Evolutionary conservation across 768 basidiomycete genomes (phyloP), one percentile per base, ranked within the genome.

Genomic region (Tylopilus cervinicoccineus): DNA sequence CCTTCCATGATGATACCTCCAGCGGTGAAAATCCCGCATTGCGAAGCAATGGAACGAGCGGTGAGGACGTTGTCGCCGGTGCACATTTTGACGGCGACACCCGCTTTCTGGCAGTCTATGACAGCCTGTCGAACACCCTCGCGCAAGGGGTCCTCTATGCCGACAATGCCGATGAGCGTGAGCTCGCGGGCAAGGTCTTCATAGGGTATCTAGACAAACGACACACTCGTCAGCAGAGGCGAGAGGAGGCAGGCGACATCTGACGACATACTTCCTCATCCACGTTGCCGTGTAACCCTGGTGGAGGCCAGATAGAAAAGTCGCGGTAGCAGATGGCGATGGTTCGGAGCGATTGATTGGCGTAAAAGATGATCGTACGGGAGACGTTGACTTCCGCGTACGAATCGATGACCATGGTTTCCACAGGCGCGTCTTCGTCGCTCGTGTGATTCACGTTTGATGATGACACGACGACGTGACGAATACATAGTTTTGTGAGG

Each of bases 1-100:
- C 96, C 94, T 64, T 99, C 96, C 92, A 98, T 97, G 69, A 99
- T 89, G 56, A 98, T 80, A 26, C 96, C 96, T 22, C 94, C 94
- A 3, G 86, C 69, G 16, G 86, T 88, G 72, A 88, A 98, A 64
- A 98, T 97, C 32, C 94, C 93, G 60, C 95, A 98, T 61, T 99
- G 95, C 1, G 79, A 77, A 19, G 96, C 95, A 59, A 99, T 99
- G 7, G 94, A 96, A n/a, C 93, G 83, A 42, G 90, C 91, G 0
- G 90, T 94, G 43, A 97, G 81, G 42, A 93, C 91, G 55, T 96
- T 97, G 68, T 98, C 94, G 55, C 95, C 96, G 0, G 96, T 98
- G 65, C 92, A 95, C 94, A 97, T 99, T 73, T 96, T 97, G 71
- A 98, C 84, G 20, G 78, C 75, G 13, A 99, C 93, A 52, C 95